Evolutionary conservation across 1,284 basidiomycete genomes (phyloP), one percentile per base, ranked within the genome.

Genomic region (Ustilago crameri): DNA sequence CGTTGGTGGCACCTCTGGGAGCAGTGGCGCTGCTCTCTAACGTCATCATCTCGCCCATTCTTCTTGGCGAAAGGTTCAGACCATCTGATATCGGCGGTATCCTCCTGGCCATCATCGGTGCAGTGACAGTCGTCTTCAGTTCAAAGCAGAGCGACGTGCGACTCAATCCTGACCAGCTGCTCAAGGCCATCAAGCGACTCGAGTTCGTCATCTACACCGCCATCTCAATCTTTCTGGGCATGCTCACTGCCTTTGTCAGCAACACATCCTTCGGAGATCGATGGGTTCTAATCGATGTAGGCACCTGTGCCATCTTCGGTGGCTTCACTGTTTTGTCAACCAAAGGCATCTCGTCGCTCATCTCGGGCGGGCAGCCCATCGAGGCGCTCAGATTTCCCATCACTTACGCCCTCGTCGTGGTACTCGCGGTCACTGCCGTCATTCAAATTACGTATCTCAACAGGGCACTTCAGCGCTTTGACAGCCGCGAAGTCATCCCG

Each of bases 361-460:
- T 82, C 30, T 75, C 78, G 1, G 65, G 66, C 7, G 74, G 74
- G 0, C 56, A 63, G 43, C 55, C 62, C 9, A 61, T 75, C 8
- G 68, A 63, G 9, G 58, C 76, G 26, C 54, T 82, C 57, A 60
- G 60, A 22, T 66, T 81, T 48, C 77, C 75, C 43, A 73, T 84
- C 38, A 75, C 74, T 23, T 82, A 80, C 49, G 52, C 57, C 44
- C 59, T 83, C n/a, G 53, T 80, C 10, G 68, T 91, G 88, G 88
- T 93, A 7, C 87, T 98, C 20, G 78, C 89, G 12, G 83, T 87
- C 2, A 97, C 95, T 5, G 94, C 93, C 4, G 82, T 97, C 20
- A 87, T 92, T 18, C 95, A 98, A 85, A 91, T 98, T 74, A 89
- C 89, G 70, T 97, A 93, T 82, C 87, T 98, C 52, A 97, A 98